Conservation (phyloP, 495 filamentous ascomycete genomes). For the Recurvomyces mirabilis region DNA sequence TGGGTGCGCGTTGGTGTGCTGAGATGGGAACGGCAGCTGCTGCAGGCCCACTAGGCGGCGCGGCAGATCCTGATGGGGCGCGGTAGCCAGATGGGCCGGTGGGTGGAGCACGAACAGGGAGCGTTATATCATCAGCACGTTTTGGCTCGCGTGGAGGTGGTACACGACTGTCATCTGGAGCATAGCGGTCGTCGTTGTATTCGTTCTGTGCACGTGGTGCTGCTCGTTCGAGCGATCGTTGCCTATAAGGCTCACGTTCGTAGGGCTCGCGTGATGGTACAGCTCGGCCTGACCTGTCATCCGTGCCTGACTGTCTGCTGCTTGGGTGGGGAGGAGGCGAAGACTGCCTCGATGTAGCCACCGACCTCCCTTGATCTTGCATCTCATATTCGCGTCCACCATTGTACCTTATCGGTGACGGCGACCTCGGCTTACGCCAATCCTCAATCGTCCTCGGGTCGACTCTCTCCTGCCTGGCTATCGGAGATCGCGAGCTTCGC, state of each 20-base stretch:
- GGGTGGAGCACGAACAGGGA: slow-evolving; percentile 21
- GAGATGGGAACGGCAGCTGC: slow-evolving; percentile 13
- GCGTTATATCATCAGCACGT: slow-evolving; percentile 9
- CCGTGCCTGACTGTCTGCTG: slow-evolving; percentile 21
- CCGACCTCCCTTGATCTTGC: slow-evolving; percentile 27
- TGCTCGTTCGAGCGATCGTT: slow-evolving; percentile 2
- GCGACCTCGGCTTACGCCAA: slow-evolving; percentile 28
- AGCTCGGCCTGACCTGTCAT: slow-evolving; percentile 19
- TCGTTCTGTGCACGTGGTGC: slow-evolving; percentile 22
- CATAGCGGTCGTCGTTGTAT: slow-evolving; percentile 23
- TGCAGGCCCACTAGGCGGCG: slow-evolving; percentile 15
- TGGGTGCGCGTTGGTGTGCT: slow-evolving; percentile 10
- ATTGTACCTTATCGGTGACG: slow-evolving; percentile 22
- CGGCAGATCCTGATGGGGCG: slow-evolving; percentile 9
- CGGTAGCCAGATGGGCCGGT: slow-evolving; percentile 20
- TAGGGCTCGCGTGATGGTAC: slow-evolving; percentile 22
- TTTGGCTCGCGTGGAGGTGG: slow-evolving; percentile 21
- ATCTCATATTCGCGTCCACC: slow-evolving; percentile 10
- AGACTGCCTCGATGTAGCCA: slow-evolving; percentile 29
- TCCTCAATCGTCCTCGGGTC: slow-evolving; percentile 25
- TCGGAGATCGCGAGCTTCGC: slow-evolving; percentile 31
- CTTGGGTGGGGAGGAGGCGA: slow-evolving; percentile 33
- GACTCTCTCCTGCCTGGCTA: slow-evolving; percentile 22
- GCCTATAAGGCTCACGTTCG: slow-evolving; percentile 18
- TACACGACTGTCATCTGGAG: slow-evolving; percentile 22